Evolutionary conservation across 495 filamentous ascomycete genomes (phyloP).

Genomic region (Talaromyces adpressus): DNA sequence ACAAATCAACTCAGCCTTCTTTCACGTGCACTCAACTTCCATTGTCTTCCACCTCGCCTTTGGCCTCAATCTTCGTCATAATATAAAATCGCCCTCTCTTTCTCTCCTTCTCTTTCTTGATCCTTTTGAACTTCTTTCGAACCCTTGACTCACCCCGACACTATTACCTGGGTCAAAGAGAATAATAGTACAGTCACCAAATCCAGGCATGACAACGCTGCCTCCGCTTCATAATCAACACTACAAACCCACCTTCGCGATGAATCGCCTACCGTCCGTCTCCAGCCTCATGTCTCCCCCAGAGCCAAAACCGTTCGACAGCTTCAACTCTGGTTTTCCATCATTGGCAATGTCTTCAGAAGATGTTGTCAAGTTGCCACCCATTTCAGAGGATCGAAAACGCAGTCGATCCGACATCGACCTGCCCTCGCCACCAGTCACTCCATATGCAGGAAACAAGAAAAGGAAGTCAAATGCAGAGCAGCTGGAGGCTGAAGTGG

Average conservation of each 20-base stretch:
- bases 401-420: conserved; percentile 42
- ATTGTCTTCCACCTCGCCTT: conserved; percentile 34
- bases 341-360: conserved; percentile 27
- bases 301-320: conserved; percentile 56
- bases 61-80: conserved; percentile 17
- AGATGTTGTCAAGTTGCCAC: conserved; percentile 35
- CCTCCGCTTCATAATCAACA: conserved; percentile 3
- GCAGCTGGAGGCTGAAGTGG: conserved; percentile 26
- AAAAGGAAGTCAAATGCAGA: conserved; percentile 42
- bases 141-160: not conserved
- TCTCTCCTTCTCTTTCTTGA: not conserved
- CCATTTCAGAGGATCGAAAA: conserved; percentile 43
- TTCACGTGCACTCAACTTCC: conserved; percentile 22
- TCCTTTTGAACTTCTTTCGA: not conserved
- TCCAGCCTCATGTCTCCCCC: conserved; percentile 72
- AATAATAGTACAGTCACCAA: not conserved
- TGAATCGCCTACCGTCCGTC: conserved; percentile 45
- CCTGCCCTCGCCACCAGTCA: conserved; percentile 66
- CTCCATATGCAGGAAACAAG: conserved; percentile 53
- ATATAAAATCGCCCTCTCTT: not conserved
- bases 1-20: conserved; percentile 33
- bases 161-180: not conserved
- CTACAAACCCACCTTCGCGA: conserved; percentile 17
- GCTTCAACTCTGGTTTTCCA: conserved; percentile 37
- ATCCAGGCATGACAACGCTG: conserved; percentile 3